Evolutionary conservation across 352 stramenopile species (phyloP).

Genomic region (Globisporangium middletonii): DNA sequence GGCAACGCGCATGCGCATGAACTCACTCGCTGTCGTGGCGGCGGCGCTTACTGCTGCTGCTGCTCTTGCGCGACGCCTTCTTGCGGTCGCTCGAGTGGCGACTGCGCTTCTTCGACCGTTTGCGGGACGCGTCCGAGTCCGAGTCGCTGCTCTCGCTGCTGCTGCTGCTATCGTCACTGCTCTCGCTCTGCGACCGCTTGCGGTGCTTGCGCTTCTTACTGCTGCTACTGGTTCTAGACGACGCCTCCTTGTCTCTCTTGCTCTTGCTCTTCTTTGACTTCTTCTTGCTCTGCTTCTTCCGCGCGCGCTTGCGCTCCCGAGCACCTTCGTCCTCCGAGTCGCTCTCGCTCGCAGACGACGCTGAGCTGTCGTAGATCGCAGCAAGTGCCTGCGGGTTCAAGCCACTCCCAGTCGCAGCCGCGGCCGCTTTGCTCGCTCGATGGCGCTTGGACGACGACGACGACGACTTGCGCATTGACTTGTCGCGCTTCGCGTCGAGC

Average conservation of each 20-base stretch:
- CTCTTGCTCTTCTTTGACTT: constrained; percentile 14
- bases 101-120: constrained; percentile 16
- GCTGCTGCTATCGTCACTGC: constrained; percentile 3
- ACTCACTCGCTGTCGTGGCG: constrained; percentile 10
- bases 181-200: constrained; percentile 19
- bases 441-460: constrained; percentile 40
- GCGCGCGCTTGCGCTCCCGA: not conserved
- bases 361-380: constrained; percentile 40
- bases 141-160: constrained; percentile 10
- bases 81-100: not conserved
- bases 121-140: constrained; percentile 14
- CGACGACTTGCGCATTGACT: constrained; percentile 48
- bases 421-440: constrained; percentile 6
- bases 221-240: constrained; percentile 11
- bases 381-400: constrained; percentile 70
- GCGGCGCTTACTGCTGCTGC: constrained; percentile 14
- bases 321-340: constrained; percentile 12
- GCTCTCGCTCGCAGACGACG: constrained; percentile 22
- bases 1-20: too few relatives aligned
- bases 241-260: constrained; percentile 28
- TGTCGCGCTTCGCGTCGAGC: constrained; percentile 60
- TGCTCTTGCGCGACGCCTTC: constrained; percentile 13
- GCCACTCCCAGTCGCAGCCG: constrained; percentile 27
- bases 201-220: constrained; percentile 14
- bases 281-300: constrained; percentile 6